Evolutionary conservation across 192 early-diverging fungal genomes (phyloP).

Genomic region (Coemansia sp.): DNA sequence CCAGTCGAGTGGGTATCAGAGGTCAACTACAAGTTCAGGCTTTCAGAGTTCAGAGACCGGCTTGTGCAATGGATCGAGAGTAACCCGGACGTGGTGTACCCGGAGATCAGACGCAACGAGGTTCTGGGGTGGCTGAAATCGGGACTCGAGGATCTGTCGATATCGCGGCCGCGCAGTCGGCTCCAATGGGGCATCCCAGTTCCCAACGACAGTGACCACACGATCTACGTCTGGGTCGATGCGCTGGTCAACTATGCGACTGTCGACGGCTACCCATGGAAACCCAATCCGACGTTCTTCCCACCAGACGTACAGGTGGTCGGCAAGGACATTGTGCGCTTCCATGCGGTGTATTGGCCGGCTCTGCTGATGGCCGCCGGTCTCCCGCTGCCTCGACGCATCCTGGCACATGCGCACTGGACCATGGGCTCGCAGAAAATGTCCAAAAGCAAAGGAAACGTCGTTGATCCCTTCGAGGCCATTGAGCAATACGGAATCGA

Average conservation of each 20-base stretch:
- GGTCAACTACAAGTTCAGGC: constrained; percentile 91
- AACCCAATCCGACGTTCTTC: constrained; percentile 34
- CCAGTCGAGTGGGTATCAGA: constrained; percentile 86
- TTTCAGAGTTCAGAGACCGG: constrained; percentile 62
- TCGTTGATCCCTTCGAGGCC: constrained; percentile 78
- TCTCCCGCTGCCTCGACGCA: constrained; percentile 72
- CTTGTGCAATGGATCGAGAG: constrained; percentile 70
- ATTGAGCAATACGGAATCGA: constrained; percentile 80
- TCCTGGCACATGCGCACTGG: constrained; percentile 95
- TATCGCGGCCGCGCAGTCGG: constrained; percentile 78
- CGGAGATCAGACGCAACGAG: constrained; percentile 60
- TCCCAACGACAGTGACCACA: constrained; percentile 81
- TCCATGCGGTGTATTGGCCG: constrained; percentile 98
- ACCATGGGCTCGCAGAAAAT: constrained; percentile 87
- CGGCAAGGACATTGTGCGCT: constrained; percentile 95
- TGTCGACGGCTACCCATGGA: constrained; percentile 81
- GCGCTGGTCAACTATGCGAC: constrained; percentile 93
- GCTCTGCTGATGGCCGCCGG: constrained; percentile 89
- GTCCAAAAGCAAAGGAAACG: constrained; percentile 94
- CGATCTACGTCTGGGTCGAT: constrained; percentile 98
- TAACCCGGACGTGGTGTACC: constrained; percentile 73
- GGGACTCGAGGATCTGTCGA: constrained; percentile 74
- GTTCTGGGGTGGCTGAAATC: constrained; percentile 61
- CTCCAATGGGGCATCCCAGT: constrained; percentile 91
- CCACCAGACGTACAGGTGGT: constrained; percentile 84